These are phyloP conservation scores for Tagetes patula DNA, from an alignment of 129 eudicot genomes.

Conservation along the genomic window DNA sequence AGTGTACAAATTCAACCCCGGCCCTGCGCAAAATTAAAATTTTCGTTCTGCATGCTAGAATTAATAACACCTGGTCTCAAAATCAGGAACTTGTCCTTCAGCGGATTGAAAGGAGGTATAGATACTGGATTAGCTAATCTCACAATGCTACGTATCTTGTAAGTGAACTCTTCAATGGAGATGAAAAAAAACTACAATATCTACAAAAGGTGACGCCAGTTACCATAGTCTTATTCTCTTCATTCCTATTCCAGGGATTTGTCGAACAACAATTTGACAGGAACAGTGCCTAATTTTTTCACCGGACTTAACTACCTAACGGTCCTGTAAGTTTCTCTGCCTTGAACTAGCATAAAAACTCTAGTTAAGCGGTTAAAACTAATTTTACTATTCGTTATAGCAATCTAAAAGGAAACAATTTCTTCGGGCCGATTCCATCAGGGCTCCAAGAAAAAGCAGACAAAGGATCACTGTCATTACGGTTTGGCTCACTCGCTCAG, in stretches of 20 bases:
- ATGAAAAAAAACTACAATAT: background rate
- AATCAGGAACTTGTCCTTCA: conserved; percentile 47
- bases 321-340: conserved; percentile 39
- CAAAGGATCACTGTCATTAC: conserved; percentile 36
- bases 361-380: background rate
- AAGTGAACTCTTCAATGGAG: conserved; percentile 24
- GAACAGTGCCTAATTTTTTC: conserved; percentile 46
- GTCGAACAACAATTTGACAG: conserved; percentile 49
- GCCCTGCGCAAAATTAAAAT: background rate
- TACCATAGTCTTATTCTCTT: background rate
- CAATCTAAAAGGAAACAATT: conserved; percentile 44
- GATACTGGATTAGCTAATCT: conserved; percentile 45
- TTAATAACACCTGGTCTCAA: background rate
- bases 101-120: conserved; percentile 44
- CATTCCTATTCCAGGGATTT: conserved; percentile 45
- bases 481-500: conserved; percentile 25
- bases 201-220: background rate
- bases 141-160: conserved; percentile 45
- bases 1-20: background rate
- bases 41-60: background rate
- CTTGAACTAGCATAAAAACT: conserved; percentile 5
- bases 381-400: conserved; percentile 24
- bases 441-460: conserved; percentile 38
- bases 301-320: conserved; percentile 30
- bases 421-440: conserved; percentile 44